A percentile compares a stretch with the other conserved stretches of the same genome.
Evolutionary conservation across 768 basidiomycete genomes (phyloP).

Genomic region (Suillus fuscotomentosus): DNA sequence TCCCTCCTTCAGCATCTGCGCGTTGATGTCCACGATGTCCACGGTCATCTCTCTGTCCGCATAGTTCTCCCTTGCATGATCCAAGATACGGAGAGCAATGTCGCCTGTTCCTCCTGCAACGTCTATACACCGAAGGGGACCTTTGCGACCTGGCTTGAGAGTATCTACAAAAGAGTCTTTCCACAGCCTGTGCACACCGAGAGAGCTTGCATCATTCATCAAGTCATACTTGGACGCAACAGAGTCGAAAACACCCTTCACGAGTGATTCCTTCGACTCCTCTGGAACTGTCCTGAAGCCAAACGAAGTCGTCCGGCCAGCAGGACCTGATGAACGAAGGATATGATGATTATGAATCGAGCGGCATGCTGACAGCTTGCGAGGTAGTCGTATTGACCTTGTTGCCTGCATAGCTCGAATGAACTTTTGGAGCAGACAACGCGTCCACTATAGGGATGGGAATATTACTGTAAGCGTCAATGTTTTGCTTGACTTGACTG

Average conservation of each 20-base stretch:
- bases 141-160: conserved; percentile 74
- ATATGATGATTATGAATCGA: conserved; percentile 20
- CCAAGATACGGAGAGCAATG: conserved; percentile 91
- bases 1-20: conserved; percentile 93
- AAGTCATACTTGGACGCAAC: conserved; percentile 95
- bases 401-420: not conserved
- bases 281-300: conserved; percentile 90
- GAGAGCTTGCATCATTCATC: conserved; percentile 99
- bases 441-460: not conserved
- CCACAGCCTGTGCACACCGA: conserved; percentile 96
- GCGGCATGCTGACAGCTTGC: not conserved
- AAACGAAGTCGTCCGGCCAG: conserved; percentile 71
- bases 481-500: not conserved
- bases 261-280: conserved; percentile 83
- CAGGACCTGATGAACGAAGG: conserved; percentile 11
- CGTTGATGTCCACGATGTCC: conserved; percentile 91
- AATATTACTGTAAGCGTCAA: not conserved
- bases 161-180: conserved; percentile 85
- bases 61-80: conserved; percentile 85
- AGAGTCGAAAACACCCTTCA: conserved; percentile 91
- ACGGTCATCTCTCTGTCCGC: conserved; percentile 89
- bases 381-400: conserved; percentile 4
- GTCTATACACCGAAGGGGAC: conserved; percentile 82
- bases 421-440: not conserved
- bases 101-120: conserved; percentile 98